Base-by-base conservation (phyloP, 2,329 filamentous ascomycete species). In the Westerdykella aurantiaca region DNA sequence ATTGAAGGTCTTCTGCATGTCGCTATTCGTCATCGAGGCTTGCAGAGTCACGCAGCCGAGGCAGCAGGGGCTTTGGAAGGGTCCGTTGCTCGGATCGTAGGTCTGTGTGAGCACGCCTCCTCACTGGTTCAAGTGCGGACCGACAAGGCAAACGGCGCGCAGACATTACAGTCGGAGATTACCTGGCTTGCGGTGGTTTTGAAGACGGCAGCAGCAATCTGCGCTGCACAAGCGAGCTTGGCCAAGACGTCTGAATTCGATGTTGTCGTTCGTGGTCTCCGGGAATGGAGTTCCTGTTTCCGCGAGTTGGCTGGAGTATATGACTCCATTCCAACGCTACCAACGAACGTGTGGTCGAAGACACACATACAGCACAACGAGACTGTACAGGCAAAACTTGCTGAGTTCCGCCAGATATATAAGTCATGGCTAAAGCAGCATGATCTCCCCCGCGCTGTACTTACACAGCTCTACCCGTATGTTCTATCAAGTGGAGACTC, bases 1-100 rank as follows among this genome's bases (percentile, higher is more conserved):
- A 72, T 96, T n/a, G 93, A 98, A 63, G 88, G 90, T 21, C 76
- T 96, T 46, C 72, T 97, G 23, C 76, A 83, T 46, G 69, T 81
- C n/a, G 64, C 79, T 1, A 60, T 87, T 11, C 68, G 71, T 3
- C 86, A 90, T 62, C 75, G 84, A 46, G 66, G 64, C 38, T 66
- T 69, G 5, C 72, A 34, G 52, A 66, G 51, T 41, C 58, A 50
- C 25, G 56, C 61, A 34, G 43, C 48, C 6, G 39, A 48, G 14
- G 58, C 68, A 11, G 52, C 72, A 3, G 61, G 58, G 12, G 62
- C 69, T 1, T 56, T 76, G 10, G 55, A 58, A 11, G 58, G 58
- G 12, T 66, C 68, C 1, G 63, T 74, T 2, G 46, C 51, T 0
- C 58, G 70, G n/a, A 43, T 69, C 17, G 34, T 41, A 11, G 54